Evolutionary conservation across 371 early-diverging fungal genomes (phyloP).

Genomic region (Mucor irregularis): DNA sequence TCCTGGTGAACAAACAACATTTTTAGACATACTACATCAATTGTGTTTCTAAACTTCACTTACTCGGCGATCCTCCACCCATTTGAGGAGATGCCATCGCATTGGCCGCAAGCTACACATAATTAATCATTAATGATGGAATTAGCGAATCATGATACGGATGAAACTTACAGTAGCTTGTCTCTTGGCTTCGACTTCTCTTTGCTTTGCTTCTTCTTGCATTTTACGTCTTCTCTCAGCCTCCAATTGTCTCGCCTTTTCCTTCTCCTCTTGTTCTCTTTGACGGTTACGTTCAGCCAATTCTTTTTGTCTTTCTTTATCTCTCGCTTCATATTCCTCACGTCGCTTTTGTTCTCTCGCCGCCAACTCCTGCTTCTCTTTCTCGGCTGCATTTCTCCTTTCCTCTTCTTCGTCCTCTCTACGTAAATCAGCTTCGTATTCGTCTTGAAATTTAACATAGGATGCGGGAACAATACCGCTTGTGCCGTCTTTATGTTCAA

Average conservation of each 20-base stretch:
- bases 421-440: constrained; percentile 18
- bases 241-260: constrained; percentile 23
- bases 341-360: constrained; percentile 7
- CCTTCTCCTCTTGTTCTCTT: constrained; percentile 19
- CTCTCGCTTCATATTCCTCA: constrained; percentile 18
- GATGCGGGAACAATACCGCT: constrained; percentile 59
- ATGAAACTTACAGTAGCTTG: constrained; percentile 13
- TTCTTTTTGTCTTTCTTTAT: constrained; percentile 15
- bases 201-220: constrained; percentile 31
- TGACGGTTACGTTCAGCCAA: constrained; percentile 4
- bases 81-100: constrained; percentile 18
- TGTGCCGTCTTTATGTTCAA: constrained; percentile 34
- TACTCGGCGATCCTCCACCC: constrained; percentile 12
- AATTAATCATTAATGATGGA: neutral
- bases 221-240: constrained; percentile 27
- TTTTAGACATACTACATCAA: neutral
- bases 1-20: neutral
- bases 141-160: neutral
- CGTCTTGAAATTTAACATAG: constrained; percentile 49
- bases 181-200: constrained; percentile 17
- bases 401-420: constrained; percentile 2
- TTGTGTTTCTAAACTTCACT: neutral
- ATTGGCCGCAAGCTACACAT: constrained; percentile 5
- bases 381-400: neutral
- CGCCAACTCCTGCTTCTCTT: constrained; percentile 4